Conservation (phyloP, 2,329 filamentous ascomycete genomes). For the Harringtonia lauricola region DNA sequence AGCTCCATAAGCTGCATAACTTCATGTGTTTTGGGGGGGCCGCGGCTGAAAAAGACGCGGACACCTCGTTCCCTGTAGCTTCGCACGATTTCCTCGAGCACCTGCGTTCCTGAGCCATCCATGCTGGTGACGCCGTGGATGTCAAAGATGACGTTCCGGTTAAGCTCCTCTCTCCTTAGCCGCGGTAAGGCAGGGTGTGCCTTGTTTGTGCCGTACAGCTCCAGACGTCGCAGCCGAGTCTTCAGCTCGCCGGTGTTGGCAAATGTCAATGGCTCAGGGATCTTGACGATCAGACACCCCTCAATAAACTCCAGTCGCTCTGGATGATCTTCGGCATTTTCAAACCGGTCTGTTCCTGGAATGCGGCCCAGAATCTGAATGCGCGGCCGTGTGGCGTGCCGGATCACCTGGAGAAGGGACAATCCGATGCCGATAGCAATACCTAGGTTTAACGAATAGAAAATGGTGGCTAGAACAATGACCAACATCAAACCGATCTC, state of each 20-base stretch:
- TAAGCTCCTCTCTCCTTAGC: slow-evolving; percentile 65
- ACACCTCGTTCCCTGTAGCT: slow-evolving; percentile 69
- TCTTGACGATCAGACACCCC: slow-evolving; percentile 91
- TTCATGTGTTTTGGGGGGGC: slow-evolving; percentile 34
- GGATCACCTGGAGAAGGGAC: slow-evolving; percentile 79
- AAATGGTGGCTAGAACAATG: slow-evolving; percentile 85
- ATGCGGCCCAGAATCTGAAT: slow-evolving; percentile 94
- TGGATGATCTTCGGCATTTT: slow-evolving; percentile 68
- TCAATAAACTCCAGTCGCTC: slow-evolving; percentile 79
- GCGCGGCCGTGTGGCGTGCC: slow-evolving; percentile 79
- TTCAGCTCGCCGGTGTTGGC: slow-evolving; percentile 93
- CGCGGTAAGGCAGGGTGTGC: slow-evolving; percentile 83
- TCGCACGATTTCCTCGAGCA: slow-evolving; percentile 78
- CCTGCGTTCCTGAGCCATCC: slow-evolving; percentile 87
- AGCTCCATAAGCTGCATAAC: slow-evolving; percentile 64
- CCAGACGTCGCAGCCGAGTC: slow-evolving; percentile 68
- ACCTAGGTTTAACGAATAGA: slow-evolving; percentile 87
- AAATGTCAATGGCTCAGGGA: slow-evolving; percentile 91
- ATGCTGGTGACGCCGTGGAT: slow-evolving; percentile 94
- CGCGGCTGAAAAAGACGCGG: slow-evolving; percentile 60
- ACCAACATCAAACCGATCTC: slow-evolving; percentile 80
- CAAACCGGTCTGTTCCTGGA: slow-evolving; percentile 71
- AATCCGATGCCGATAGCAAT: slow-evolving; percentile 91
- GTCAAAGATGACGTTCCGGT: slow-evolving; percentile 90
- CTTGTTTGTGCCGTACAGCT: slow-evolving; percentile 76